These are phyloP conservation scores for barrel medic (Medicago truncatula) DNA, from an alignment of 306 rosid genomes.

Conservation along the genomic window DNA sequence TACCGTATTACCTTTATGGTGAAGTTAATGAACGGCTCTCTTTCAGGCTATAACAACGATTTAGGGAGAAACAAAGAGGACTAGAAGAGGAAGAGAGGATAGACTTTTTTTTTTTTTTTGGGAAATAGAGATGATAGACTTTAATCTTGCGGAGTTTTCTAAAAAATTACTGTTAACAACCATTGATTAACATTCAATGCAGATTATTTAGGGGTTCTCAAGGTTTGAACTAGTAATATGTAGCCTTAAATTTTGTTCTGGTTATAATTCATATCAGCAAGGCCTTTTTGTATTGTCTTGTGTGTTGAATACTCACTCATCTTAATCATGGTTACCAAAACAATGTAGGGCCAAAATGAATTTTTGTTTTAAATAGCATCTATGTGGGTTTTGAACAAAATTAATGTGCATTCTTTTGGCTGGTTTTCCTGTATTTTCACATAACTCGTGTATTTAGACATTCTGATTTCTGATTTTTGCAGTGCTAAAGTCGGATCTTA, in stretches of 20 bases:
- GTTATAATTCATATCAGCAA: conserved; percentile 1
- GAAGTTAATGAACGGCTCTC: neutral
- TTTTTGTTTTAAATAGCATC: conserved; percentile 26
- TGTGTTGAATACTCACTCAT: neutral
- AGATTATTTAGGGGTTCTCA: conserved; percentile 10
- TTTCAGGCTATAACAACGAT: neutral
- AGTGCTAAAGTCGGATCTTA: conserved; percentile 75
- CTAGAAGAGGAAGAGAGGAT: neutral
- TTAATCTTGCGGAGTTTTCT: neutral
- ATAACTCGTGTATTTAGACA: neutral
- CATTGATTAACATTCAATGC: neutral
- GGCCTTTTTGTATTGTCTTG: neutral
- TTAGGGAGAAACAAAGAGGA: neutral
- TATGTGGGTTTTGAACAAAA: conserved; percentile 12
- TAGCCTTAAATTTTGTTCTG: conserved; percentile 32
- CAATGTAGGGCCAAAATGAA: conserved; percentile 12
- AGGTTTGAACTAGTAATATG: conserved; percentile 33
- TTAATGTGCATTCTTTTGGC: conserved; percentile 20
- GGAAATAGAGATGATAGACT: neutral
- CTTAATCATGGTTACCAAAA: neutral
- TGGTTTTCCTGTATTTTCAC: conserved; percentile 7
- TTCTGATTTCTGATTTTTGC: conserved; percentile 39
- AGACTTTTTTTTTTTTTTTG: no score
- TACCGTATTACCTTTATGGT: conserved; percentile 3
- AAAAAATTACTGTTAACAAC: neutral